Conservation (phyloP, 2,329 filamentous ascomycete genomes). For the Colletotrichum australisinense region DNA sequence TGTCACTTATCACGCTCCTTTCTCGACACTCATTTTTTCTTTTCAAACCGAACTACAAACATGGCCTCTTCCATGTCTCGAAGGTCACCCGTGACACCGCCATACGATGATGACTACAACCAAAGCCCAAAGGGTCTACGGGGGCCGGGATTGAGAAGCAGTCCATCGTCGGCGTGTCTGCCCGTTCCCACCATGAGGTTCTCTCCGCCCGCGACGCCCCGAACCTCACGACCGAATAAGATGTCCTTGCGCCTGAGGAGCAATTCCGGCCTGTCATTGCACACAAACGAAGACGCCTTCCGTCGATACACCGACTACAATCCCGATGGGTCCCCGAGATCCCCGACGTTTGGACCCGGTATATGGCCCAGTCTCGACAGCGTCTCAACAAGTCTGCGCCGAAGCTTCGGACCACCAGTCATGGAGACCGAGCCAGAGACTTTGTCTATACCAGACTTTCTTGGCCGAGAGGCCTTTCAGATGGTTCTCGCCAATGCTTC, state of each 20-base stretch:
- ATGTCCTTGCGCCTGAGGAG: slow-evolving; percentile 50
- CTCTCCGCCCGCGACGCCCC: slow-evolving; percentile 42
- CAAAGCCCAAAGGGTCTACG: slow-evolving; percentile 1
- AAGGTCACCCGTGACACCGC: slow-evolving; percentile 31
- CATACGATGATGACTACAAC: slow-evolving; percentile 17
- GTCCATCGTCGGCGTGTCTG: neutral
- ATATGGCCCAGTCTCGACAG: slow-evolving; percentile 38
- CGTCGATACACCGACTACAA: slow-evolving; percentile 61
- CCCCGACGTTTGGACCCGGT: slow-evolving; percentile 35
- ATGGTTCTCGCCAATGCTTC: slow-evolving; percentile 61
- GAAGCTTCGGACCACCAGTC: slow-evolving; percentile 23
- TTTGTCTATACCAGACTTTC: slow-evolving; percentile 57
- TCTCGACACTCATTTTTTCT: slow-evolving; percentile 14
- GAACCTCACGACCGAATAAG: slow-evolving; percentile 37
- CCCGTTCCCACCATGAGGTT: slow-evolving; percentile 27
- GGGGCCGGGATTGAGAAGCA: neutral
- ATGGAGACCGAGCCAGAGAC: slow-evolving; percentile 19
- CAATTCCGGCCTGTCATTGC: slow-evolving; percentile 58
- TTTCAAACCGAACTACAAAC: neutral
- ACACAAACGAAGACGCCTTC: slow-evolving; percentile 56
- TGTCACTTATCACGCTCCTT: slow-evolving; percentile 8
- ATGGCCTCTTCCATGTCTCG: slow-evolving; percentile 23
- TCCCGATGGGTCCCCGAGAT: slow-evolving; percentile 49
- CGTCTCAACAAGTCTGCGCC: slow-evolving; percentile 32
- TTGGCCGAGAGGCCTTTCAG: slow-evolving; percentile 61